Base-by-base conservation (phyloP, 176 grass and related monocot species). In the Otatea glauca region DNA sequence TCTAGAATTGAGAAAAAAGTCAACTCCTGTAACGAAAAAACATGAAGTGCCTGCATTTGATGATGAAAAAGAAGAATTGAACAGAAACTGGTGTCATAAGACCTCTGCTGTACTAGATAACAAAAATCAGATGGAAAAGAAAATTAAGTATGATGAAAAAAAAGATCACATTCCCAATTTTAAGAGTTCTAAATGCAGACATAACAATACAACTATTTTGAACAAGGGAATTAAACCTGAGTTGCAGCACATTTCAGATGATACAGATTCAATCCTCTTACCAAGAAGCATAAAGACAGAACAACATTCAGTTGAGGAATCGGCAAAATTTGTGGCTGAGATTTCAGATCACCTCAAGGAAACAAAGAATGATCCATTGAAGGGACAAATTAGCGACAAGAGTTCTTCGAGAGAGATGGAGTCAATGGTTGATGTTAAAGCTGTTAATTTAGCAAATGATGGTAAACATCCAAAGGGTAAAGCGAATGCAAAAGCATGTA, bases 1-100 rank as follows among this genome's bases (percentile, higher is more conserved):
- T 70, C 38, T 91, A 27, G 66, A 86, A 58, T 69, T 89, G 65
- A 81, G 64, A 61, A 54, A 91, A 70, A 94, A 89, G 48, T 62
- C 49, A 49, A 86, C 64, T 66, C 25, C 59, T 75, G 50, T 60
- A 56, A 50, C 68, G 15, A 79, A 56, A 76, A 88, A 88, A 77
- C 25, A 74, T 41, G 72, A 90, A 76, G 59, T 39, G 62, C 54
- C 60, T 43, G 54, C 27, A 47, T 20, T 73, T 66, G 56, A 80
- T 65, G 80, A 85, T 29, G 68, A 6, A 53, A 81, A 62, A 54
- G 56, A 41, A 79, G 70, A 81, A 37, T 56, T 78, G 54, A 63
- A 49, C 23, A 51, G 75, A 53, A 32, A 74, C 16, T 53, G 25
- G 61, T 25, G 14, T 71, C 37, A 62, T 60, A 64, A 6, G 27